Conservation (phyloP, 2,329 filamentous ascomycete genomes). For the Orbilia blumenaviensis region DNA sequence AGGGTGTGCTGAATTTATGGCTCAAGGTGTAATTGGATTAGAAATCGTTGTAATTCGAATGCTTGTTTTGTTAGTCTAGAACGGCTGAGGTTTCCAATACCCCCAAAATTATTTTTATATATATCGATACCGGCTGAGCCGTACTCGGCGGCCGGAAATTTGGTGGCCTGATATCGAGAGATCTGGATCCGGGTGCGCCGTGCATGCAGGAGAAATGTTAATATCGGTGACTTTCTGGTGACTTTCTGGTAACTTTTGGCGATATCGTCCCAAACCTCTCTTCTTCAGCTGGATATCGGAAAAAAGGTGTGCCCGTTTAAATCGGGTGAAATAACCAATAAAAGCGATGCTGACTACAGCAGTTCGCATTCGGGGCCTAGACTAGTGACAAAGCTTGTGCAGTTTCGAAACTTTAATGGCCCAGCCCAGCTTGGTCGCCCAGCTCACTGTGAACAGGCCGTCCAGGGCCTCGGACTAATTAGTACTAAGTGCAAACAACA, state of each 20-base stretch:
- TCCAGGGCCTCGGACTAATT: too few relatives aligned
- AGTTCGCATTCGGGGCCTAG: not conserved
- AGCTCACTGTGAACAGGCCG: too few relatives aligned
- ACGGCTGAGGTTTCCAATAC: not conserved
- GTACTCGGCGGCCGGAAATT: conserved; percentile 2
- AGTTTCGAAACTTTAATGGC: not conserved
- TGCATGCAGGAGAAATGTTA: not conserved
- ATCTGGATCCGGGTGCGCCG: not conserved
- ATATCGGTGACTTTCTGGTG: not conserved
- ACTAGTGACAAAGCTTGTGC: not conserved
- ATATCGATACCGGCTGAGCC: conserved; percentile 1
- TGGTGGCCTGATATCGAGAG: not conserved
- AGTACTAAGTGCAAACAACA: conserved; percentile 2
- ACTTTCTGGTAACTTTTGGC: not conserved
- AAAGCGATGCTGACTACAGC: not conserved
- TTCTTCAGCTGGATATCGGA: not conserved
- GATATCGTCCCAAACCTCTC: not conserved
- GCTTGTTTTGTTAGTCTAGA: not conserved
- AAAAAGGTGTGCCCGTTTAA: not conserved
- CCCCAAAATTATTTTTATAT: not conserved
- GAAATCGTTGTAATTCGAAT: conserved; percentile 3
- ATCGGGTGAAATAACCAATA: not conserved
- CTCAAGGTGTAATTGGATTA: conserved; percentile 70
- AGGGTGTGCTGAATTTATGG: conserved; percentile 81
- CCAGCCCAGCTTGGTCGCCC: too few relatives aligned